Evolutionary conservation across 345 rosid genomes (phyloP).

Genomic region (Eucalyptus camaldulensis): DNA sequence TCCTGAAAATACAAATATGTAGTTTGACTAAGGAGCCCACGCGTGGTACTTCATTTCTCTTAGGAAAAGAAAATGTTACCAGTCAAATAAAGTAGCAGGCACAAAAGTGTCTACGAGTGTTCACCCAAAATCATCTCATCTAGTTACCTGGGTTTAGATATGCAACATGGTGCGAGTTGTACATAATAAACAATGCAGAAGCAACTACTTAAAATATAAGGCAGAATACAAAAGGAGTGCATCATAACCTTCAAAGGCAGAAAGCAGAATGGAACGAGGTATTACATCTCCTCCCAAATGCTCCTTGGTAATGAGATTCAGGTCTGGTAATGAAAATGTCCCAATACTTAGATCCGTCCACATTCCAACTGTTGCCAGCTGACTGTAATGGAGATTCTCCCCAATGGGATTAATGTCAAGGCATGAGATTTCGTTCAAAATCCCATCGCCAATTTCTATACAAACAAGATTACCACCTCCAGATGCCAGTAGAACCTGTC

Average conservation of each 20-base stretch:
- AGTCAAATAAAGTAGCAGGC: not conserved
- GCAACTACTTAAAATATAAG: not conserved
- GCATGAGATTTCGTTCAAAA: slow-evolving; percentile 74
- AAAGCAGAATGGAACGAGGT: slow-evolving; percentile 82
- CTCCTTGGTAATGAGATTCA: slow-evolving; percentile 74
- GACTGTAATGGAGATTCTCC: slow-evolving; percentile 53
- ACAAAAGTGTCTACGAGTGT: not conserved
- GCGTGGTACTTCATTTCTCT: not conserved
- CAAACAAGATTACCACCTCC: too few species aligned
- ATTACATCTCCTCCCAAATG: slow-evolving; percentile 83
- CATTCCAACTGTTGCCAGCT: slow-evolving; percentile 89
- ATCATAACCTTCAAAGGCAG: slow-evolving; percentile 82
- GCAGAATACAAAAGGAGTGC: not conserved
- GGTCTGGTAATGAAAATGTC: slow-evolving; percentile 63
- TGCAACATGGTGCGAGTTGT: not conserved
- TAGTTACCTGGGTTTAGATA: not conserved
- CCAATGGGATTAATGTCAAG: slow-evolving; percentile 87
- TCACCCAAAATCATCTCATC: not conserved
- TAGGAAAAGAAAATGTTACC: not conserved
- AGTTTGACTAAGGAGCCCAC: not conserved
- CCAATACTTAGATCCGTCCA: slow-evolving; percentile 82
- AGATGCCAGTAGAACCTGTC: too few species aligned
- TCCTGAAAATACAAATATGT: not conserved
- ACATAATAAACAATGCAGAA: not conserved
- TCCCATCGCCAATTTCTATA: too few species aligned